Evolutionary conservation across 805 yeast species (phyloP).

Genomic region (Monosporozyma solicola): DNA sequence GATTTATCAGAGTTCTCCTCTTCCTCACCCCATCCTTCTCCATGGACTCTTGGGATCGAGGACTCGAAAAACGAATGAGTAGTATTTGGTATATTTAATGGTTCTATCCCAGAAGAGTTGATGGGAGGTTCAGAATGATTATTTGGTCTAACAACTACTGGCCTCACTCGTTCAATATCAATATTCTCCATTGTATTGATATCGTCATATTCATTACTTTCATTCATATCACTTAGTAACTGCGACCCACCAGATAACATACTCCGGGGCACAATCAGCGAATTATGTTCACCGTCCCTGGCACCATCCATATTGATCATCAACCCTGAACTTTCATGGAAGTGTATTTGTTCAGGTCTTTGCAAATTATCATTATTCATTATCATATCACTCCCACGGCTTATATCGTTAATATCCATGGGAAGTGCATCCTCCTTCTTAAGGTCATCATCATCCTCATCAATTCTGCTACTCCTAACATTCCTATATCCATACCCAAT

Average conservation of each 20-base stretch:
- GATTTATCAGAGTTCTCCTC: conserved; percentile 1
- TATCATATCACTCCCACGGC: neutral
- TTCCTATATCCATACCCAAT: conserved; percentile 36
- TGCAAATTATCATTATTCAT: neutral
- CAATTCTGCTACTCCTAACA: neutral
- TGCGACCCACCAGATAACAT: neutral
- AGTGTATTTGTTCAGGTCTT: neutral
- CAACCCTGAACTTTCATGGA: neutral
- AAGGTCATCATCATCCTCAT: neutral
- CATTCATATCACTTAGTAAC: neutral
- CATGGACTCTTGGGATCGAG: neutral
- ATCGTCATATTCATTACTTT: neutral
- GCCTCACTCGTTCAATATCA: neutral
- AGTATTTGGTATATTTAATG: neutral
- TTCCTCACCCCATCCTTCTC: neutral
- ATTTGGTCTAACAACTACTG: no score
- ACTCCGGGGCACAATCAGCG: neutral
- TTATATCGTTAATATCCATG: neutral
- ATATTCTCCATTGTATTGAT: neutral
- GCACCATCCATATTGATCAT: neutral
- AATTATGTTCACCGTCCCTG: neutral
- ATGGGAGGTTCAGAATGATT: no score
- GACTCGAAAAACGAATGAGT: neutral
- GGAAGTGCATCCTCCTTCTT: neutral
- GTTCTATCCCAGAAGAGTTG: neutral